Percentiles rank a stretch among this genome's conserved stretches.
phyloP scores from a whole-genome alignment of 2,329 filamentous ascomycete genomes.

The Aspergillus candidus region DNA sequence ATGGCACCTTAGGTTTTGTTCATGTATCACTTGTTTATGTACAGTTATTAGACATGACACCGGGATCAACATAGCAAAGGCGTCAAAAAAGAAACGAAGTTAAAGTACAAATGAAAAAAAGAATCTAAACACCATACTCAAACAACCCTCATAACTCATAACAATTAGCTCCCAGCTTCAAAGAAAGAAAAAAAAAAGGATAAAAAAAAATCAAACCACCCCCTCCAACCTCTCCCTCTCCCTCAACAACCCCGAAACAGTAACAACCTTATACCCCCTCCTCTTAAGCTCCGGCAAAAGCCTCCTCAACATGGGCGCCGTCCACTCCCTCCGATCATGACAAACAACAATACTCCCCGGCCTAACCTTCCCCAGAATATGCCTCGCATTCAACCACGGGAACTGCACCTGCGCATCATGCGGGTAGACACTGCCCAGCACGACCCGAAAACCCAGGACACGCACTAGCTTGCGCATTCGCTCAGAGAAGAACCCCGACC shows the following conservation, averaged over 20 bases:
- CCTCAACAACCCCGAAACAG: slow-evolving; percentile 60
- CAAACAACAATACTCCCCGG: slow-evolving; percentile 78
- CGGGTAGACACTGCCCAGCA: slow-evolving; percentile 81
- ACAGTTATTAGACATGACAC: neutral
- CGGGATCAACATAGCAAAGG: neutral
- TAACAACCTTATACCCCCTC: slow-evolving; percentile 66
- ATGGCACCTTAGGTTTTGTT: no score
- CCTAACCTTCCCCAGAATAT: slow-evolving; percentile 72
- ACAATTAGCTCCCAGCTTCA: no score
- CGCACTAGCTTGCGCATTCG: slow-evolving; percentile 59
- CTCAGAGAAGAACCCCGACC: slow-evolving; percentile 73
- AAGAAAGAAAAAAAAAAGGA: neutral
- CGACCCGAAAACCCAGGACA: slow-evolving; percentile 61
- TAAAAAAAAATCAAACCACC: neutral
- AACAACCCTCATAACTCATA: neutral
- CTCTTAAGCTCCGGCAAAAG: slow-evolving; percentile 66
- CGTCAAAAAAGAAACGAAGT: neutral
- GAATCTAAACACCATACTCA: neutral
- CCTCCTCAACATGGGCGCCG: slow-evolving; percentile 65
- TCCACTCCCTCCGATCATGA: slow-evolving; percentile 81
- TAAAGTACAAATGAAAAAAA: slow-evolving; percentile 1
- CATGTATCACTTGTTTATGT: no score
- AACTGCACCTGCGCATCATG: slow-evolving; percentile 81
- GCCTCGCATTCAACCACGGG: slow-evolving; percentile 63
- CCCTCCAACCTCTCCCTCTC: slow-evolving; percentile 11